Base-by-base conservation (phyloP, 768 basidiomycete genomes). In the Lentinula sp. region DNA sequence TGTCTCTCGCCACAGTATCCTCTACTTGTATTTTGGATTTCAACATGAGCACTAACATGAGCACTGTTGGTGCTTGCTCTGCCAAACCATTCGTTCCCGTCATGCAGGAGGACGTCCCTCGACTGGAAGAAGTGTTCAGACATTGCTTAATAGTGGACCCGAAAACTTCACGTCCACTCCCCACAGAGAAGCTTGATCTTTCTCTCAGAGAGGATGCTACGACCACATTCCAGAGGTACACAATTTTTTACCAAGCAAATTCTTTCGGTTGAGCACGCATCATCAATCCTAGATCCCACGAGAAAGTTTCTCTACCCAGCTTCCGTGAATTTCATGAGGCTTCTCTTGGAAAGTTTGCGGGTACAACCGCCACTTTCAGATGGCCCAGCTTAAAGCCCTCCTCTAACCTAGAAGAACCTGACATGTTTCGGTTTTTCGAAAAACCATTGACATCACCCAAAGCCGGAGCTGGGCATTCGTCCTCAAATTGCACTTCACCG, bases 301-400 rank as follows among this genome's bases (percentile, higher is more conserved):
- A 23, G 9, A 42, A 40, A 13, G 8, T 37, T 18, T 28, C 55
- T 43, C 37, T 37, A 31, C 40, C 49, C 35, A 63, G 45, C 60
- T 62, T 9, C 35, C 64, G n/a, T 18, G 56, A 45, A 63, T 59
- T 9, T 28, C 65, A 32, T 16, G 58, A 45, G 63, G 61, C 13
- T 15, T 71, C 73, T 52, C 69, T 79, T 57, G 75, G 76, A 23
- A 72, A 78, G 55, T 78, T 78, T 68, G 74, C 76, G 66, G 73
- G 76, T 50, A 72, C 76, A 51, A 78, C 74, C 59, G 75, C 80
- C 62, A 76, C 78, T 50, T 82, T 74, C 68, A 71, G 74, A 67
- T 82, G 80, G 80, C 78, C 78, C n/a, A 71, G 67, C 60, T 74
- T 81, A 62, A 70, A 73, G 64, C 71, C 77, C 63, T 75, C 77